These are phyloP conservation scores for Fusarium armeniacum DNA, from an alignment of 2,329 filamentous ascomycete species.

Conservation along the genomic window DNA sequence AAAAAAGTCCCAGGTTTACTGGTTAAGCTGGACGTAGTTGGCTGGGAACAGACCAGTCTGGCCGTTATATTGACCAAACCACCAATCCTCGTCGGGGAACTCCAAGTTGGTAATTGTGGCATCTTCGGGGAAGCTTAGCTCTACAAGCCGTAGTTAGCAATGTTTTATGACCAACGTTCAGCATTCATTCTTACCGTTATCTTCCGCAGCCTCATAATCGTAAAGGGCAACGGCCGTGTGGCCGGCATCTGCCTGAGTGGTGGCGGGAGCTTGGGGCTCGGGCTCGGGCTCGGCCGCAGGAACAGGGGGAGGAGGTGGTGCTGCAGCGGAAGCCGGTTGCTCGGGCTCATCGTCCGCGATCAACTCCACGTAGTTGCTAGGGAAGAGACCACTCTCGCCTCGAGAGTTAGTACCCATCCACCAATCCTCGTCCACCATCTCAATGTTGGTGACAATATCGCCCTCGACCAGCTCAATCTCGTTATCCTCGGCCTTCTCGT, in stretches of 20 bases:
- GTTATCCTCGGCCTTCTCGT: conserved; percentile 97
- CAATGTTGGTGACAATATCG: conserved; percentile 89
- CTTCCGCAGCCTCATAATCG: conserved; percentile 97
- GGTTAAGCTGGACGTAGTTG: conserved; percentile 75
- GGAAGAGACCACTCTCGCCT: conserved; percentile 92
- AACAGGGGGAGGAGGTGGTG: conserved; percentile 52
- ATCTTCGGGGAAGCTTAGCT: conserved; percentile 87
- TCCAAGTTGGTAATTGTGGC: conserved; percentile 86
- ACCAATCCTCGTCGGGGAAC: conserved; percentile 99
- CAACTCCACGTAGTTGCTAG: conserved; percentile 95
- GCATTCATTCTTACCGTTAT: conserved; percentile 74
- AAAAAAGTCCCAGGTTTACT: conserved; percentile 21
- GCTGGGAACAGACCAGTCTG: conserved; percentile 86
- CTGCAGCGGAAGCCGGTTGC: conserved; percentile 49
- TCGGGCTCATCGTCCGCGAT: conserved; percentile 74
- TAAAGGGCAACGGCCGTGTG: conserved; percentile 88
- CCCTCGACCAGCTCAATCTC: conserved; percentile 93
- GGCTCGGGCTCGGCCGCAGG: conserved; percentile 54
- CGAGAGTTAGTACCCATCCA: conserved; percentile 93
- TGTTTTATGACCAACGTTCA: neutral
- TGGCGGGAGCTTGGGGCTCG: conserved; percentile 56
- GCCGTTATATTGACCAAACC: conserved; percentile 89
- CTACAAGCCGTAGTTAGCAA: conserved; percentile 56
- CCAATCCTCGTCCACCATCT: conserved; percentile 99
- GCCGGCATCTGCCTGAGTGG: conserved; percentile 59